Evolutionary conservation across 1,139 yeast genomes (phyloP), one percentile per base, ranked within the genome.

Genomic region (Saccharomyces hybrid): DNA sequence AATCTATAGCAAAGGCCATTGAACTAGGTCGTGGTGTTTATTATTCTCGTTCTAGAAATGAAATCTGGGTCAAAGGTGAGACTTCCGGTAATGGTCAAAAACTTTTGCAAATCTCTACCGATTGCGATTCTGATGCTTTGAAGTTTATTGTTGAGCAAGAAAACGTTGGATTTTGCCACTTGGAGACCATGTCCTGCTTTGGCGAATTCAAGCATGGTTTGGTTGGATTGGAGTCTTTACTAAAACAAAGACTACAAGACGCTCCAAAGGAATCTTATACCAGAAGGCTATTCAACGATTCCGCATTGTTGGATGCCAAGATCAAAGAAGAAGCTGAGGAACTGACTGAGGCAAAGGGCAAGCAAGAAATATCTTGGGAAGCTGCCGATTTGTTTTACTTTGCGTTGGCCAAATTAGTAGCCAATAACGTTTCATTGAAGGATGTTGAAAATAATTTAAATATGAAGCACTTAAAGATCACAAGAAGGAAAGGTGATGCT

Each of bases 261-360:
- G 95, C 98, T 2, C 97, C 97, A 27, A 88, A 78, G 61, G 97
- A 96, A 1, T 90, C 97, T 2, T 93, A 93, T 74, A 91, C 99
- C 27, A 85, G 86, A 66, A 79, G 99, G 60, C 77, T 93, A 59
- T 90, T 93, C 67, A 78, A 80, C 54, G 98, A 93, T 71, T 83
- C 83, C 49, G 78, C 77, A 31, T 76, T 93, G 52, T 76, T 95
- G 61, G 75, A 80, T 56, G 96, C 98, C 23, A 93, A 93, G 76
- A 85, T 93, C 72, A 82, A 83, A 70, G 99, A 93, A 74, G 99
- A 93, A 72, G 95, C 97, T 54, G 98, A 93, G 66, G 99, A 95
- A 71, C 80, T 93, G 59, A 83, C 91, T 44, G 97, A 89, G 56
- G 98, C 99, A 20, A 70, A 72, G 54, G 66, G 77, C 6, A 77